phyloP scores from a whole-genome alignment of 139 green algal species.

The Ostreobium quekettii region DNA sequence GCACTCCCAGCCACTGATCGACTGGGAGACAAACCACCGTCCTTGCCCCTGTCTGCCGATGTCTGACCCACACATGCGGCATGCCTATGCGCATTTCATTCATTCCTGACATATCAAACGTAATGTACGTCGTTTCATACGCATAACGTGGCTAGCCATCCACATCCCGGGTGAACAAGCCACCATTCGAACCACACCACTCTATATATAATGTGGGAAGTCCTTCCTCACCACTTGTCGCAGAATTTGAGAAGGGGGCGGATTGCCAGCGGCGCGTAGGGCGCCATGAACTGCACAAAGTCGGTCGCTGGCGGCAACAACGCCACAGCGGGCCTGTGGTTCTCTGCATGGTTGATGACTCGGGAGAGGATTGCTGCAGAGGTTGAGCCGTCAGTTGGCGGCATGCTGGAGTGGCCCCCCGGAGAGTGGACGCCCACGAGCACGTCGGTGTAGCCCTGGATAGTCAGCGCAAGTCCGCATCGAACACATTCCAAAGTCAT shows the following conservation, averaged over 20 bases:
- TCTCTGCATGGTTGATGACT: slow-evolving; percentile 29
- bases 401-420: slow-evolving; percentile 59
- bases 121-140: no score
- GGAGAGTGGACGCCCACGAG: slow-evolving; percentile 27
- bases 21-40: no score
- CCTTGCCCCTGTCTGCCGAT: no score
- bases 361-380: slow-evolving; percentile 21
- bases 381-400: slow-evolving; percentile 36
- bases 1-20: no score
- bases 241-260: slow-evolving; percentile 6
- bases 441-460: slow-evolving; percentile 27
- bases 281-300: slow-evolving; percentile 40
- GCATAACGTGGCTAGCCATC: no score
- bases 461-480: background rate
- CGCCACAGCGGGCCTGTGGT: slow-evolving; percentile 15
- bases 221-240: background rate
- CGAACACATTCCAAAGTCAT: background rate
- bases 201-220: no score
- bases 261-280: slow-evolving; percentile 2
- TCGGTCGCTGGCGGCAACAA: slow-evolving; percentile 40
- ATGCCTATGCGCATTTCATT: no score
- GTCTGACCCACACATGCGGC: no score
- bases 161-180: background rate
- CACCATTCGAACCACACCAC: background rate
- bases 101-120: no score